Conservation (phyloP, 2,329 filamentous ascomycete species). For the Cordyceps militaris region DNA sequence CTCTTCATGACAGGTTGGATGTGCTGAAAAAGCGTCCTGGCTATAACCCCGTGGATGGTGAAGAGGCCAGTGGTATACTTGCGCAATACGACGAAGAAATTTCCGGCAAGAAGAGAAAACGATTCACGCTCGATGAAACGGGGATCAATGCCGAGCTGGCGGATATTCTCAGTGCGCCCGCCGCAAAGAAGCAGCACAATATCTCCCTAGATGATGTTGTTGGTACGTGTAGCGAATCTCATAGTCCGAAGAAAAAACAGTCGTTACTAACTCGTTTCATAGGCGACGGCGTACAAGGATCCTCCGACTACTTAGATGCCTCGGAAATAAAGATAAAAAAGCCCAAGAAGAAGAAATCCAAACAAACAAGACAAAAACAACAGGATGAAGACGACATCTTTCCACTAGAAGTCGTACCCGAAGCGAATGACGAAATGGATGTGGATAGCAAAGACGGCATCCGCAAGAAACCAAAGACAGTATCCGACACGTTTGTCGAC, state of each 20-base stretch:
- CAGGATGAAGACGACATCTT: conserved; percentile 58
- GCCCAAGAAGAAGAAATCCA: conserved; percentile 84
- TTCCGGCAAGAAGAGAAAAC: conserved; percentile 78
- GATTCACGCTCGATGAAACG: conserved; percentile 76
- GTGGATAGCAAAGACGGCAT: conserved; percentile 53
- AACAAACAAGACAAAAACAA: conserved; percentile 63
- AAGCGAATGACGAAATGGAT: conserved; percentile 59
- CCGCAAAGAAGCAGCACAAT: conserved; percentile 51
- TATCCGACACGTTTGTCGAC: conserved; percentile 68
- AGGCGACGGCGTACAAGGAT: conserved; percentile 24
- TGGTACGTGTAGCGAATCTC: conserved; percentile 29
- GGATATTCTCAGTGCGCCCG: conserved; percentile 45
- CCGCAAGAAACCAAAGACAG: conserved; percentile 55
- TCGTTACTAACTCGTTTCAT: conserved; percentile 12
- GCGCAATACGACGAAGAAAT: conserved; percentile 96
- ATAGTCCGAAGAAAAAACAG: not conserved
- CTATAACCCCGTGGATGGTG: conserved; percentile 77
- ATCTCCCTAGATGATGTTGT: conserved; percentile 75
- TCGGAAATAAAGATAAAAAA: conserved; percentile 91
- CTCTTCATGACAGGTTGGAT: conserved; percentile 67
- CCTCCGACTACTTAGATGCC: conserved; percentile 82
- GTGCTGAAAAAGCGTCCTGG: conserved; percentile 84
- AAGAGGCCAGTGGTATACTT: conserved; percentile 60
- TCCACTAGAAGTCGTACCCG: conserved; percentile 30
- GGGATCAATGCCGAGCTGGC: conserved; percentile 61